Evolutionary conservation across 2,329 filamentous ascomycete species (phyloP), one percentile per base, ranked within the genome.

Genomic region (Aspergillus jensenii): DNA sequence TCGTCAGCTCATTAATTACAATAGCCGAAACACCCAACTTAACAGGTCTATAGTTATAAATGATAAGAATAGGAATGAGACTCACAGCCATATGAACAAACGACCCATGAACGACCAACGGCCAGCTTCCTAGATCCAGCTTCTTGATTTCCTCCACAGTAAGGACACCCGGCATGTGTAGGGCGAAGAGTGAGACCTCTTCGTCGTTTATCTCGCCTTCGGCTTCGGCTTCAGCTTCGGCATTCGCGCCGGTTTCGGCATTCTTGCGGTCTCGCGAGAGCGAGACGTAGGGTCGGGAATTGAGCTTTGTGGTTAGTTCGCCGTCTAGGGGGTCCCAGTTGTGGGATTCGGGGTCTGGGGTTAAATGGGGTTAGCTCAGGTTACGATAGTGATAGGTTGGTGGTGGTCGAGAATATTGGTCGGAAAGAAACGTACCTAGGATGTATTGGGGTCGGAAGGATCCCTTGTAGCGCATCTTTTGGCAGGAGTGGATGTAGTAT

Each of bases 401-500:
- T 46, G 5, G 15, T 2, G 17, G 45, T 31, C 27, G 27, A 31
- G 27, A 4, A 31, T 11, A 5, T 25, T 2, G 7, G 17, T 25
- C 15, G 21, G 14, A 12, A 15, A 33, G 40, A 21, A 6, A 41
- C 74, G 64, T 63, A 81, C 79, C 79, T 37, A 81, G 71, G n/a
- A 82, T 67, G 58, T 79, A 77, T 59, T 79, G 78, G 4, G 79
- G 80, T n/a, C 69, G 61, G 62, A 77, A 82, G 4, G 67, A 67
- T 40, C 67, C 78, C 63, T 82, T 82, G 68, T 82, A 82, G 21
- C 78, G 77, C 80, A 82, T 82, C 64, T 82, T 82, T 46, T 75
- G 73, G 61, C 79, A 81, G 3, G 74, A 76, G 65, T 87, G 85
- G 60, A 88, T 88, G 67, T 88, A 88, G 71, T 81, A 87, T 12